Evolutionary conservation across 2,329 filamentous ascomycete species (phyloP).

Genomic region (Capronia coronata): DNA sequence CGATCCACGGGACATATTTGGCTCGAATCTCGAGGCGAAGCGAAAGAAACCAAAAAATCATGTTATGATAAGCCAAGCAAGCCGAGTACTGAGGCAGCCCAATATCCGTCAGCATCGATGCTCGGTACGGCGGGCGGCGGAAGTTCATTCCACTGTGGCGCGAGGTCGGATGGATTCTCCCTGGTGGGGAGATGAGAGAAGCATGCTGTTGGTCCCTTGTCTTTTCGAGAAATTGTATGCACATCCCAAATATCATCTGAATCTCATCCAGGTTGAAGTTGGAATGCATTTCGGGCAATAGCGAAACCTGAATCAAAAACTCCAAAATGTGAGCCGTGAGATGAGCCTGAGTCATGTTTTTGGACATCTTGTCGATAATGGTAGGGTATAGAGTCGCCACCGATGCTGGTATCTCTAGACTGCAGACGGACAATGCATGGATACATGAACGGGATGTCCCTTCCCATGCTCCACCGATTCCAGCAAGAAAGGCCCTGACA

Average conservation of each 20-base stretch:
- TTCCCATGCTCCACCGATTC: conserved; percentile 67
- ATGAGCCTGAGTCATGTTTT: conserved; percentile 87
- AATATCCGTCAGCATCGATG: conserved; percentile 49
- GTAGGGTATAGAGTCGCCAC: conserved; percentile 78
- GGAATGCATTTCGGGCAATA: conserved; percentile 74
- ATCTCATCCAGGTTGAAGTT: conserved; percentile 91
- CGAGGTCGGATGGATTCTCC: conserved; percentile 25
- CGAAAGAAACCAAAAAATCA: conserved; percentile 94
- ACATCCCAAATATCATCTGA: conserved; percentile 89
- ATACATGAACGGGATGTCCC: conserved; percentile 88
- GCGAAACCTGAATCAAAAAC: conserved; percentile 82
- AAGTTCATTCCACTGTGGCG: conserved; percentile 25
- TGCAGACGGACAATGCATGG: conserved; percentile 88
- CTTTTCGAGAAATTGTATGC: conserved; percentile 86
- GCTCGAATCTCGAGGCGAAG: conserved; percentile 76
- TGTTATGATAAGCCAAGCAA: conserved; percentile 86
- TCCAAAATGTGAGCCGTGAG: conserved; percentile 93
- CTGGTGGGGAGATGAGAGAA: conserved; percentile 31
- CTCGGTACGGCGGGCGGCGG: conserved; percentile 24
- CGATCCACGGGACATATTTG: conserved; percentile 83
- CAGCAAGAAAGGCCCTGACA: conserved; percentile 76
- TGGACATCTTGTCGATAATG: conserved; percentile 87
- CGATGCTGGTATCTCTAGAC: conserved; percentile 83
- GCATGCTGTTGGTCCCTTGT: conserved; percentile 54
- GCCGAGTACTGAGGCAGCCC: conserved; percentile 91